Evolutionary conservation across 306 rosid genomes (phyloP).

Genomic region (Malus domestica): ASM211411v1 NC_041793.1:16263001-16263500

Average conservation of each 20-base stretch:
- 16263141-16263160: not conserved
- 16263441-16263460: no score
- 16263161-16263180: not conserved
- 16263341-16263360: no score
- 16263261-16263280: conserved; percentile 84
- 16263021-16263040: conserved; percentile 72
- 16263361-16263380: no score
- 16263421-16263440: no score
- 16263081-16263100: conserved; percentile 82
- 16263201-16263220: conserved; percentile 10
- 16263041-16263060: conserved; percentile 81
- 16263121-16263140: not conserved
- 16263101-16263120: conserved; percentile 86
- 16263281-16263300: no score
- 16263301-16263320: no score
- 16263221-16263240: conserved; percentile 64
- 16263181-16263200: not conserved
- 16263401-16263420: no score
- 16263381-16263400: no score
- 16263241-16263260: conserved; percentile 86
- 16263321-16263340: no score
- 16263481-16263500: no score
- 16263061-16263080: conserved; percentile 88
- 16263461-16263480: no score
- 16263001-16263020: conserved; percentile 94